A percentile compares a stretch with the other conserved stretches of the same genome.
Conservation (phyloP, 345 rosid genomes). For the Sonneratia alba region DNA sequence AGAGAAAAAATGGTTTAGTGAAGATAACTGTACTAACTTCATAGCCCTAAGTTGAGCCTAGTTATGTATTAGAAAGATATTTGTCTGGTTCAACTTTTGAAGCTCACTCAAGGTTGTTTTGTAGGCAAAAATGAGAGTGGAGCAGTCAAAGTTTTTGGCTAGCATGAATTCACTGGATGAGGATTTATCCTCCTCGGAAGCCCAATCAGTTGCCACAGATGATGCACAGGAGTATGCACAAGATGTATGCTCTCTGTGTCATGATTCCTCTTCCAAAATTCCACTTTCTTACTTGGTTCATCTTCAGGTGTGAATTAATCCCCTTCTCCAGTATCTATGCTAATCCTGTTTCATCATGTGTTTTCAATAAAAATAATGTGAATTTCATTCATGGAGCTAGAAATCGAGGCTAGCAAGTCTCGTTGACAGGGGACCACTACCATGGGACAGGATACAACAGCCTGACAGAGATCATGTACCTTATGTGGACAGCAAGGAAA, state of each 20-base stretch:
- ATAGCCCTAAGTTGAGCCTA: background rate
- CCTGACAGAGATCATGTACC: conserved; percentile 26
- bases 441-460: conserved; percentile 49
- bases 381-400: conserved; percentile 31
- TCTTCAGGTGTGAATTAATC: conserved; percentile 61
- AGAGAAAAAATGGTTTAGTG: background rate
- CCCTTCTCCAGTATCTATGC: conserved; percentile 8
- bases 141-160: conserved; percentile 82
- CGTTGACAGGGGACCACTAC: conserved; percentile 56
- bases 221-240: conserved; percentile 33
- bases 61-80: conserved; percentile 8
- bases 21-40: conserved; percentile 1
- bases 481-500: conserved; percentile 19
- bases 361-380: background rate
- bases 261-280: conserved; percentile 55
- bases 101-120: conserved; percentile 13
- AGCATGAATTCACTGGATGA: conserved; percentile 43
- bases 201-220: conserved; percentile 26
- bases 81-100: conserved; percentile 7
- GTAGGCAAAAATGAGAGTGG: conserved; percentile 98
- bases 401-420: conserved; percentile 84
- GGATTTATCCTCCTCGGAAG: conserved; percentile 26
- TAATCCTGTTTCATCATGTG: background rate
- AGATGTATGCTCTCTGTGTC: conserved; percentile 88
- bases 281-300: conserved; percentile 78